phyloP scores from a whole-genome alignment of 768 basidiomycete species.

The Suillus americanus region DNA sequence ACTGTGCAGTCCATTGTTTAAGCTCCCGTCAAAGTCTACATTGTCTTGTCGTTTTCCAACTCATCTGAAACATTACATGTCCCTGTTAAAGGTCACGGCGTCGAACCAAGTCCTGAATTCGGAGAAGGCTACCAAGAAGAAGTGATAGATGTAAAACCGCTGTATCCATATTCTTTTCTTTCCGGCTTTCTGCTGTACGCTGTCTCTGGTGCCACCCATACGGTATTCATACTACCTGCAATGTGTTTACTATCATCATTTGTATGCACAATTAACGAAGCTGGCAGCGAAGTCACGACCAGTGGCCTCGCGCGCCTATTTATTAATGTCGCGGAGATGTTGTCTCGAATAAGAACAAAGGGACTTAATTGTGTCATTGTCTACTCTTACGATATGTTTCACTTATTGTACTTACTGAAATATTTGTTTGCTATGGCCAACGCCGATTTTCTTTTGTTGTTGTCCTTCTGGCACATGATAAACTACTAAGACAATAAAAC shows the following conservation, averaged over 20 bases:
- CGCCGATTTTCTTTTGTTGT: too few relatives aligned
- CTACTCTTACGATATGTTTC: too few relatives aligned
- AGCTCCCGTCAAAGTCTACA: too few relatives aligned
- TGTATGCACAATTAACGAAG: slow-evolving; percentile 49
- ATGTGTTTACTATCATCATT: slow-evolving; percentile 35
- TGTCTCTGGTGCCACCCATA: slow-evolving; percentile 29
- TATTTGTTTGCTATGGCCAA: too few relatives aligned
- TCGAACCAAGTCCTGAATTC: too few relatives aligned
- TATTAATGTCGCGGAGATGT: slow-evolving; percentile 9
- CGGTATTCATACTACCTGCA: slow-evolving; percentile 36
- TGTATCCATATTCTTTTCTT: slow-evolving; percentile 57
- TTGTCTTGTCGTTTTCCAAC: too few relatives aligned
- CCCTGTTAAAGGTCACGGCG: too few relatives aligned
- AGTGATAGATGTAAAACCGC: slow-evolving; percentile 81
- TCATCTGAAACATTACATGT: too few relatives aligned
- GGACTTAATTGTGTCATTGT: slow-evolving; percentile 1
- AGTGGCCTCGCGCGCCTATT: slow-evolving; percentile 7
- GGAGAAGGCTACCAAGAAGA: slow-evolving; percentile 96
- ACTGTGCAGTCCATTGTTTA: too few relatives aligned
- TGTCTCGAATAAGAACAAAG: slow-evolving; percentile 3
- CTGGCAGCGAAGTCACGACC: slow-evolving; percentile 28
- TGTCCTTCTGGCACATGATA: too few relatives aligned
- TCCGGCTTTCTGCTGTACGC: slow-evolving; percentile 43
- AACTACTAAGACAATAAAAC: too few relatives aligned
- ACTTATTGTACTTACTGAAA: too few relatives aligned